Evolutionary conservation across 257 asterid species (phyloP).

Genomic region (Jasminum sambac): DNA sequence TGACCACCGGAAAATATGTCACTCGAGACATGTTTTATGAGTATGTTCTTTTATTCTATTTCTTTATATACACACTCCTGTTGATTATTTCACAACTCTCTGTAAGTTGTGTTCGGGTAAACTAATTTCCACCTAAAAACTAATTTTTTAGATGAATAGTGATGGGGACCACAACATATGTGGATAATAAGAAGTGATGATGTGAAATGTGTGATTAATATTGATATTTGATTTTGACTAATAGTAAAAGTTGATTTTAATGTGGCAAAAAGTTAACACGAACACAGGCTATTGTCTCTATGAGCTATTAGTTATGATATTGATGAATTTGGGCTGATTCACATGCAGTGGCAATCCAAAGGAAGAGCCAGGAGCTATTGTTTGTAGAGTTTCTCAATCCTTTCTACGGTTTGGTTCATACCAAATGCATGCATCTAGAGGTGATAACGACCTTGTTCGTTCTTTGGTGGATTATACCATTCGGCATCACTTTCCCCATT

Average conservation of each 20-base stretch:
- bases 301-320: neutral
- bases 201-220: too few species aligned
- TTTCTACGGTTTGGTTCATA: slow-evolving; percentile 95
- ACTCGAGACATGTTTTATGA: slow-evolving; percentile 96
- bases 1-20: slow-evolving; percentile 81
- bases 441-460: slow-evolving; percentile 72
- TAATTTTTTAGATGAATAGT: too few species aligned
- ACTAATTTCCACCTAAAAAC: too few species aligned
- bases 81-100: too few species aligned
- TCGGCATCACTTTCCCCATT: slow-evolving; percentile 80
- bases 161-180: too few species aligned
- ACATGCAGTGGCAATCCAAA: slow-evolving; percentile 88
- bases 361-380: slow-evolving; percentile 98
- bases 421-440: slow-evolving; percentile 91
- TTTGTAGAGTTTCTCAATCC: slow-evolving; percentile 91
- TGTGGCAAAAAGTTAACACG: too few species aligned
- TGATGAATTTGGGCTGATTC: slow-evolving; percentile 20
- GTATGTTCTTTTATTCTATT: slow-evolving; percentile 46
- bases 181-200: too few species aligned
- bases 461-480: slow-evolving; percentile 83
- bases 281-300: neutral
- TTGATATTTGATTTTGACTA: too few species aligned
- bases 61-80: neutral
- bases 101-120: too few species aligned
- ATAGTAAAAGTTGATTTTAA: too few species aligned